These are phyloP conservation scores for Eucalyptus leucophloia DNA, from an alignment of 345 rosid species.

Conservation along the genomic window DNA sequence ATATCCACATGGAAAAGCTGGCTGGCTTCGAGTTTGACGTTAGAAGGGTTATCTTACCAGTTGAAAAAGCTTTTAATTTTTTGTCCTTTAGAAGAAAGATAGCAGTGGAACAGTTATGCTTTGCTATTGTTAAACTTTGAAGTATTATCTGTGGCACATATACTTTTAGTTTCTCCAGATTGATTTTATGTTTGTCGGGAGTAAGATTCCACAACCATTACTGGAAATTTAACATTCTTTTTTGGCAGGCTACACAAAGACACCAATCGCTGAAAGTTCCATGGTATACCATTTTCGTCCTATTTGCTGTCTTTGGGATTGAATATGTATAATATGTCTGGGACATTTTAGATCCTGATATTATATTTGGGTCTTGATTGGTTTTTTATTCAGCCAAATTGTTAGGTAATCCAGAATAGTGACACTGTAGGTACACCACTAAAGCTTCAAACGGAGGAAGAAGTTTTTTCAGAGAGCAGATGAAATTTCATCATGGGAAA, in stretches of 20 bases:
- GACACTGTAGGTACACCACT: conserved; percentile 41
- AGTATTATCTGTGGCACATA: not conserved
- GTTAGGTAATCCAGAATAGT: conserved; percentile 1
- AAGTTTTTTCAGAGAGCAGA: conserved; percentile 18
- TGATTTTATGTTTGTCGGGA: not conserved
- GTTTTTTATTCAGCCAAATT: not conserved
- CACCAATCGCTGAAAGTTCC: conserved; percentile 31
- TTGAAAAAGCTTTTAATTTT: not conserved
- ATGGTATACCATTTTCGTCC: conserved; percentile 32
- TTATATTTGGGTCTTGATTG: not conserved
- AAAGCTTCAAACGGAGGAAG: conserved; percentile 17
- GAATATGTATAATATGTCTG: not conserved
- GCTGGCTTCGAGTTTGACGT: not conserved
- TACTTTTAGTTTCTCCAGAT: not conserved
- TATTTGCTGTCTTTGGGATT: not conserved
- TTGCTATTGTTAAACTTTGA: not conserved
- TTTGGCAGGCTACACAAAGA: conserved; percentile 47
- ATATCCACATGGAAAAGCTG: not conserved
- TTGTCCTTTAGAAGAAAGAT: not conserved
- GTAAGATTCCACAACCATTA: not conserved
- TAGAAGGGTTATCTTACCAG: not conserved
- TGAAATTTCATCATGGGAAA: conserved; percentile 27
- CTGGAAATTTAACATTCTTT: conserved; percentile 1
- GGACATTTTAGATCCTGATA: not conserved
- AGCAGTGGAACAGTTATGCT: not conserved